Evolutionary conservation across 768 basidiomycete genomes (phyloP).

Genomic region (Boletus vinaceobasis): DNA sequence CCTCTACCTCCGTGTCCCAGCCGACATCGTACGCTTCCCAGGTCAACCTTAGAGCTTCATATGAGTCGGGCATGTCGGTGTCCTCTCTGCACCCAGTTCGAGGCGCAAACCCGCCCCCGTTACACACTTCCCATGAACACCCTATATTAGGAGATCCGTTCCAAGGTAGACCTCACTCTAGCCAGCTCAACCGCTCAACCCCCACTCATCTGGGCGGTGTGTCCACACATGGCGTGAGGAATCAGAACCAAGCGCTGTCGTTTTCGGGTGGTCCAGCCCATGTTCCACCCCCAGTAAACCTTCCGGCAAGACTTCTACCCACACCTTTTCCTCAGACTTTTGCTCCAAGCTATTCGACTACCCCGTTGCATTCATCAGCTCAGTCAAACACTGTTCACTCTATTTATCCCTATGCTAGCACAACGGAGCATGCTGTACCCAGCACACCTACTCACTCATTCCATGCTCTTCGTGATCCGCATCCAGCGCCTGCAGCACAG

Average conservation of each 20-base stretch:
- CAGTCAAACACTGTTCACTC: constrained; percentile 6
- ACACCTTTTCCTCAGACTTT: constrained; percentile 15
- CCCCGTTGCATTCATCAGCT: constrained; percentile 9
- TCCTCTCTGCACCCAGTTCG: constrained; percentile 6
- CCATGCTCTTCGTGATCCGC: constrained; percentile 13
- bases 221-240: constrained; percentile 5
- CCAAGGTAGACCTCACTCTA: constrained; percentile 47
- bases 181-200: constrained; percentile 39
- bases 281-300: constrained; percentile 2
- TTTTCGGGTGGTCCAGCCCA: constrained; percentile 3
- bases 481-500: constrained; percentile 11
- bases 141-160: constrained; percentile 30
- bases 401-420: constrained; percentile 15
- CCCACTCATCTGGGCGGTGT: constrained; percentile 11
- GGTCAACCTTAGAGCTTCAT: constrained; percentile 28
- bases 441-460: constrained; percentile 6
- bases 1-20: constrained; percentile 30
- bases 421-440: constrained; percentile 6
- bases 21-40: constrained; percentile 16
- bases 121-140: constrained; percentile 5
- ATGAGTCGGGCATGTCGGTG: constrained; percentile 31
- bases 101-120: constrained; percentile 1
- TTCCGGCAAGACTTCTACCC: constrained; percentile 4
- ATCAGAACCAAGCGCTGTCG: constrained; percentile 17
- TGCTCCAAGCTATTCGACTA: constrained; percentile 21